Percentiles rank a stretch among this genome's conserved stretches.
These are phyloP conservation scores for Pichia sp. DNA, from an alignment of 1,139 yeast genomes.

Conservation along the genomic window DNA sequence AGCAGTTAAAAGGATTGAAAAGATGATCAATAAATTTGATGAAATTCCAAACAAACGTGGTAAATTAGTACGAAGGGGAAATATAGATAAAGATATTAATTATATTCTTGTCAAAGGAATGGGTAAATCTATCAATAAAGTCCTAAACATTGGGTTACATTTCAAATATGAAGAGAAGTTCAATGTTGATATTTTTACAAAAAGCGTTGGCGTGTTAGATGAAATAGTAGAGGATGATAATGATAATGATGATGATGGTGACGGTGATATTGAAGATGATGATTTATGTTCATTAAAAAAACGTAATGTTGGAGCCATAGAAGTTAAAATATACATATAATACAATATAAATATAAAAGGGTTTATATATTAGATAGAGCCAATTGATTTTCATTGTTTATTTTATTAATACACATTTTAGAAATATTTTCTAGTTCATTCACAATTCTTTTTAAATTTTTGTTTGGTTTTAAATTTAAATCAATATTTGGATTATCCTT, in stretches of 20 bases:
- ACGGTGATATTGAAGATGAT: too few species aligned
- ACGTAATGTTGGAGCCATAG: constrained; percentile 55
- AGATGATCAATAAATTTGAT: constrained; percentile 35
- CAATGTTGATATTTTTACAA: constrained; percentile 50
- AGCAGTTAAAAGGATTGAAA: constrained; percentile 51
- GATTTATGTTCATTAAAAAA: too few species aligned
- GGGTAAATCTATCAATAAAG: constrained; percentile 59
- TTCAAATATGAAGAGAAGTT: constrained; percentile 42
- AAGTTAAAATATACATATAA: constrained; percentile 36
- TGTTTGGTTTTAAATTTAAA: constrained; percentile 22
- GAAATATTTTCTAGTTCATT: constrained; percentile 42
- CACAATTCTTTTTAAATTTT: constrained; percentile 40
- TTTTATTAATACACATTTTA: constrained; percentile 32
- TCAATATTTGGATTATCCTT: constrained; percentile 18
- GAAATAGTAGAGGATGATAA: constrained; percentile 36
- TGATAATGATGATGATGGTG: constrained; percentile 30
- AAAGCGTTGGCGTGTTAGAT: constrained; percentile 56
- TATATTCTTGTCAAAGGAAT: constrained; percentile 56
- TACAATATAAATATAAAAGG: not conserved
- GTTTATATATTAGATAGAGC: constrained; percentile 27
- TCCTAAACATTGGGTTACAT: constrained; percentile 45
- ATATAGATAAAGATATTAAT: constrained; percentile 33
- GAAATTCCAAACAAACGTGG: constrained; percentile 23
- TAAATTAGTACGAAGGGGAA: constrained; percentile 24
- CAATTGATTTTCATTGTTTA: constrained; percentile 8